Conservation (phyloP, 768 basidiomycete genomes). For the Floccularia luteovirens region DNA sequence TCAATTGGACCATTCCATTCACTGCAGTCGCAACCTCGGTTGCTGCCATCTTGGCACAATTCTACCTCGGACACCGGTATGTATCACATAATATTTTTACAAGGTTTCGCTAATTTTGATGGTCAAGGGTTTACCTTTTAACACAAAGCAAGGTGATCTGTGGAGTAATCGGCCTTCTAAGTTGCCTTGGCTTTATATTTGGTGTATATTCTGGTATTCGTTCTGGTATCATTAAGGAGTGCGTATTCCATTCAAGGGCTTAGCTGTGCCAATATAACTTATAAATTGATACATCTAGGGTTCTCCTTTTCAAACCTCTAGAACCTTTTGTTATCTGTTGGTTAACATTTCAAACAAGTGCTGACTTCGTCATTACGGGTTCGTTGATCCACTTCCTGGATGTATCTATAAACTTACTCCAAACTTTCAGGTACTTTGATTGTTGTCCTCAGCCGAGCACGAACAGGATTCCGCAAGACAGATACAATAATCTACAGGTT, state of each 20-base stretch:
- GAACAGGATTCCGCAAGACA: constrained; percentile 44
- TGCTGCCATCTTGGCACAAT: constrained; percentile 37
- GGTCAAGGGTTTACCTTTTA: constrained; percentile 10
- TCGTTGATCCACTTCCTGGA: constrained; percentile 5
- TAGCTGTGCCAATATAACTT: neutral
- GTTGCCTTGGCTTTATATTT: constrained; percentile 26
- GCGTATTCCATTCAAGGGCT: constrained; percentile 5
- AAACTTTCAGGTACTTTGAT: constrained; percentile 12
- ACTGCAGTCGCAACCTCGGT: constrained; percentile 35
- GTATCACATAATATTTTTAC: constrained; percentile 2
- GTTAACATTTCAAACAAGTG: constrained; percentile 32
- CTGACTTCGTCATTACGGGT: constrained; percentile 37
- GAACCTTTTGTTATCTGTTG: constrained; percentile 32
- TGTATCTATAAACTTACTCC: neutral
- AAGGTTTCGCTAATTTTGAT: constrained; percentile 8
- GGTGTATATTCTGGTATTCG: constrained; percentile 29
- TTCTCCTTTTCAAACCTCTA: constrained; percentile 24
- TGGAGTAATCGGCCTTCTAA: constrained; percentile 18
- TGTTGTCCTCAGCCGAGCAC: constrained; percentile 26
- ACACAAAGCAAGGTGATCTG: constrained; percentile 20
- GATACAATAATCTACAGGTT: constrained; percentile 46
- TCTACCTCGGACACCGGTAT: constrained; percentile 34
- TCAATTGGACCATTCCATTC: constrained; percentile 38
- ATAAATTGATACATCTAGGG: constrained; percentile 15
- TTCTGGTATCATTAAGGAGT: constrained; percentile 29